phyloP scores from a whole-genome alignment of 2,329 filamentous ascomycete species.

The Sporothrix protearum region DNA sequence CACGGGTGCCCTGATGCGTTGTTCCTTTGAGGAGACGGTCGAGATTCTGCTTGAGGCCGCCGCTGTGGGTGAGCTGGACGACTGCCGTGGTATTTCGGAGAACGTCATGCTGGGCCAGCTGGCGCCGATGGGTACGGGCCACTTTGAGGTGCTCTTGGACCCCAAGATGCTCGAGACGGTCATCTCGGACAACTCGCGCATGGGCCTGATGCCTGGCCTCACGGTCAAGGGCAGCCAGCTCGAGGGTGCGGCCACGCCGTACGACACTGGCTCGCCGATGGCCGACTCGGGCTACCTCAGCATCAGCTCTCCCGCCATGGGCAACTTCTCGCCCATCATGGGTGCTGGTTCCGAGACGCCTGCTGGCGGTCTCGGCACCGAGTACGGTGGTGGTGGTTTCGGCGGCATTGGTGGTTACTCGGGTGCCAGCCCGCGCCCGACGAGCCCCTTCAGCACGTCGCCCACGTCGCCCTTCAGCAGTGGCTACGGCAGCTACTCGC shows the following conservation, averaged over 20 bases:
- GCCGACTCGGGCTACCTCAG: slow-evolving; percentile 62
- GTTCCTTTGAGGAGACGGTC: slow-evolving; percentile 98
- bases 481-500: slow-evolving; percentile 62
- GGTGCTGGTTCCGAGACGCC: slow-evolving; percentile 68
- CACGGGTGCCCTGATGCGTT: slow-evolving; percentile 97
- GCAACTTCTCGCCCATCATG: slow-evolving; percentile 74
- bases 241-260: slow-evolving; percentile 87
- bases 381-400: slow-evolving; percentile 53
- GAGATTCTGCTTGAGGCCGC: slow-evolving; percentile 97
- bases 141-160: slow-evolving; percentile 90
- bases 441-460: slow-evolving; percentile 73
- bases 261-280: slow-evolving; percentile 82
- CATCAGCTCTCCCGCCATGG: slow-evolving; percentile 59
- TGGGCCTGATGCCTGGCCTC: slow-evolving; percentile 76
- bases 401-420: slow-evolving; percentile 50
- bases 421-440: slow-evolving; percentile 64
- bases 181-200: slow-evolving; percentile 85
- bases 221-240: slow-evolving; percentile 70
- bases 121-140: slow-evolving; percentile 93
- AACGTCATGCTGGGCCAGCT: slow-evolving; percentile 98
- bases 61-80: slow-evolving; percentile 89
- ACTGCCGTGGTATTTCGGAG: slow-evolving; percentile 96
- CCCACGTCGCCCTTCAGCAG: slow-evolving; percentile 62
- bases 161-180: slow-evolving; percentile 94
- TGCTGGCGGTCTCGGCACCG: slow-evolving; percentile 58